A percentile compares a stretch with the other conserved stretches of the same genome.
Conservation (phyloP, 768 basidiomycete genomes). For the Boletellus sp. region DNA sequence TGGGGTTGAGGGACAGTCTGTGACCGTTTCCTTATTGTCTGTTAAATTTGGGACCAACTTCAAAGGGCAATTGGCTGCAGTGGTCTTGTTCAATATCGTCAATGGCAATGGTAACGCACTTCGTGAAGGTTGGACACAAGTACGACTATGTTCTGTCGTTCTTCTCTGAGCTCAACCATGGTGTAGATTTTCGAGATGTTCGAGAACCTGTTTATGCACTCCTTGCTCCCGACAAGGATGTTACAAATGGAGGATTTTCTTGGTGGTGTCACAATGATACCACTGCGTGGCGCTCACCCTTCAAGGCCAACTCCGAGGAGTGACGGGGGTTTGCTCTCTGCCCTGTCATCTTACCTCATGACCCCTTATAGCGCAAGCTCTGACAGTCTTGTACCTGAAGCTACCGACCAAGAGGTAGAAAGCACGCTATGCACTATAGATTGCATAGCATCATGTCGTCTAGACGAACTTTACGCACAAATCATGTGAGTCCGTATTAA, state of each 20-base stretch:
- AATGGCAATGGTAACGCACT: conserved; percentile 94
- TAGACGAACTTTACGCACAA: conserved; percentile 93
- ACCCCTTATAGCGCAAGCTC: conserved; percentile 81
- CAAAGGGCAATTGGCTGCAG: conserved; percentile 92
- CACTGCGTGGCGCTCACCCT: conserved; percentile 72
- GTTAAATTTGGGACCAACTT: conserved; percentile 94
- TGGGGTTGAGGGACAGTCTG: conserved; percentile 82
- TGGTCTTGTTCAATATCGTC: conserved; percentile 95
- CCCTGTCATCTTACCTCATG: conserved; percentile 93
- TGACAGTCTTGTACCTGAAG: conserved; percentile 78
- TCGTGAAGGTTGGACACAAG: conserved; percentile 92
- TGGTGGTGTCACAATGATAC: conserved; percentile 91
- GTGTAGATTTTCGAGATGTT: conserved; percentile 96
- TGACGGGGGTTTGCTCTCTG: conserved; percentile 91
- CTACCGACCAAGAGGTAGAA: conserved; percentile 90
- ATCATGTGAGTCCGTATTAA: conserved; percentile 65
- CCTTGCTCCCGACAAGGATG: conserved; percentile 85
- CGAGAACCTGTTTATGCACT: conserved; percentile 92
- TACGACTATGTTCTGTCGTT: conserved; percentile 29
- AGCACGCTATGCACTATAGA: conserved; percentile 94
- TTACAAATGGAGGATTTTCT: conserved; percentile 98
- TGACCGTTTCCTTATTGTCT: conserved; percentile 90
- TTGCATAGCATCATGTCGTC: conserved; percentile 86
- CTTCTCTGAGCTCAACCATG: not conserved
- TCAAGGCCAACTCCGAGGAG: conserved; percentile 57